phyloP scores from a whole-genome alignment of 306 rosid species.

The Astragalus membranaceus region DNA sequence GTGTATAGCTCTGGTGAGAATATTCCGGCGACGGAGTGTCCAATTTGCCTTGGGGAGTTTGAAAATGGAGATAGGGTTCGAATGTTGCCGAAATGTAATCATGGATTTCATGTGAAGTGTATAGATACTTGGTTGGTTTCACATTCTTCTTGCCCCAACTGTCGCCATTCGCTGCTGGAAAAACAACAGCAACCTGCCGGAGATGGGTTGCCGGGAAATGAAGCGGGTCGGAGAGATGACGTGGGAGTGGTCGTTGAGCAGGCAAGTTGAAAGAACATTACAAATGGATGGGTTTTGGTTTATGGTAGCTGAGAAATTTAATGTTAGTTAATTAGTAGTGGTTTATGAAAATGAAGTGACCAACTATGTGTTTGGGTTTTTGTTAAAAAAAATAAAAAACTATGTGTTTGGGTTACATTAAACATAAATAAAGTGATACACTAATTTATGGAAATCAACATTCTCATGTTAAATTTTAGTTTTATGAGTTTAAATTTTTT shows the following conservation, averaged over 20 bases:
- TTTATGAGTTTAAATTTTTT: too few species aligned
- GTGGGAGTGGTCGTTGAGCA: neutral
- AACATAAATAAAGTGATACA: too few species aligned
- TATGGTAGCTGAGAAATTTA: neutral
- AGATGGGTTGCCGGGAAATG: neutral
- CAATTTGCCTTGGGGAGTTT: slow-evolving; percentile 78
- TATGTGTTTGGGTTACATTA: too few species aligned
- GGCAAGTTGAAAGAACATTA: neutral
- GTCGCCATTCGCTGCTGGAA: slow-evolving; percentile 54
- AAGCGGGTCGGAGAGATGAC: too few species aligned
- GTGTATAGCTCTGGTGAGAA: slow-evolving; percentile 44
- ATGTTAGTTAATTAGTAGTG: neutral
- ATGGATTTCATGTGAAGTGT: slow-evolving; percentile 79
- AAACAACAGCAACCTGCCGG: neutral
- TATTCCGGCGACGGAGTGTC: slow-evolving; percentile 67
- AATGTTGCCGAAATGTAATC: slow-evolving; percentile 68
- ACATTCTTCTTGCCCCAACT: slow-evolving; percentile 86
- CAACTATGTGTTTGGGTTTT: too few species aligned
- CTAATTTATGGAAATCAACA: too few species aligned
- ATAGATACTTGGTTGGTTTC: slow-evolving; percentile 75
- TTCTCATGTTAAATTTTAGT: too few species aligned
- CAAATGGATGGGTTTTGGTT: neutral
- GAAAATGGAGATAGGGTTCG: slow-evolving; percentile 64
- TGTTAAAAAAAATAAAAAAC: too few species aligned
- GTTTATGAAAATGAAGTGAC: too few species aligned